Percentiles rank a stretch among this genome's conserved stretches.
Conservation (phyloP, 2,329 filamentous ascomycete genomes). For the Corynespora cassiicola region DNA sequence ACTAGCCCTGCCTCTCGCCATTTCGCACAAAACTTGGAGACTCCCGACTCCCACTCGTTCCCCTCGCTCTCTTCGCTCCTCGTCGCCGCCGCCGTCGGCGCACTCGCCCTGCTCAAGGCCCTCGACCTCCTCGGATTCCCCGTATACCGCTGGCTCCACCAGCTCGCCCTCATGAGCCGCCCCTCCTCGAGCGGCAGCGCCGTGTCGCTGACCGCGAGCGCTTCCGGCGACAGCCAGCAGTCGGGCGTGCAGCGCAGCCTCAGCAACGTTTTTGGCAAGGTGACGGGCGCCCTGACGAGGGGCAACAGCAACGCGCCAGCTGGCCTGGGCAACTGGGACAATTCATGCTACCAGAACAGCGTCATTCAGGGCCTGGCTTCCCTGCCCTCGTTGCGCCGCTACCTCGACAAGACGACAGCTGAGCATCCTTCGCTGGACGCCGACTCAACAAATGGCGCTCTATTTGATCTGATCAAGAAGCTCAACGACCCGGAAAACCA, state of each 20-base stretch:
- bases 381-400: slow-evolving; percentile 71
- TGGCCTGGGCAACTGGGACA: slow-evolving; percentile 89
- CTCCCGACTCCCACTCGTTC: neutral
- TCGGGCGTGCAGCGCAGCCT: slow-evolving; percentile 29
- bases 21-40: slow-evolving; percentile 6
- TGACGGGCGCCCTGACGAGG: slow-evolving; percentile 44
- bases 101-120: slow-evolving; percentile 35
- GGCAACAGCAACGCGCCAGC: slow-evolving; percentile 45
- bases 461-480: slow-evolving; percentile 72
- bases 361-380: slow-evolving; percentile 83
- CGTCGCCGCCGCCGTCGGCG: slow-evolving; percentile 25
- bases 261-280: slow-evolving; percentile 44
- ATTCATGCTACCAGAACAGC: slow-evolving; percentile 98
- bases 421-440: slow-evolving; percentile 44
- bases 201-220: slow-evolving; percentile 8
- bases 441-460: slow-evolving; percentile 58
- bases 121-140: slow-evolving; percentile 38
- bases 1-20: slow-evolving; percentile 5
- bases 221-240: slow-evolving; percentile 15
- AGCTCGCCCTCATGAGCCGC: slow-evolving; percentile 43
- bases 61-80: slow-evolving; percentile 18
- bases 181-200: slow-evolving; percentile 3
- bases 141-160: slow-evolving; percentile 58
- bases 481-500: slow-evolving; percentile 75
- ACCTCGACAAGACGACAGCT: slow-evolving; percentile 56